Evolutionary conservation across 1,139 yeast species (phyloP), one percentile per base, ranked within the genome.

Genomic region (Suhomyces kunorum): DNA sequence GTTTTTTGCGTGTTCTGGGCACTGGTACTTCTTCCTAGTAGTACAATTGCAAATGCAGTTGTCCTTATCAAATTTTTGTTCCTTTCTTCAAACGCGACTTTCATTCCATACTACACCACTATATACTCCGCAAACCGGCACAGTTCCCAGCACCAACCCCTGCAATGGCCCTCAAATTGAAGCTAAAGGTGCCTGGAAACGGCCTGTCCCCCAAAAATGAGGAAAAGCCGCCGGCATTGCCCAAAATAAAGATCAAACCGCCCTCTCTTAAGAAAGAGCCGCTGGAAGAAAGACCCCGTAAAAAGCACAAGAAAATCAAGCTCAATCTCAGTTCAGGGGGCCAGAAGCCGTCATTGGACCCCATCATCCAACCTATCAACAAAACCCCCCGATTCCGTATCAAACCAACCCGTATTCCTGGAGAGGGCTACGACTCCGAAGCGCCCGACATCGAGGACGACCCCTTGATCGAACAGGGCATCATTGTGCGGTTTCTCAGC

Each of bases 381-480:
- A 43, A 37, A 15, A 45, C 50, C 1, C 90, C 92, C 0, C 69
- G 81, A 32, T 81, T 88, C 39, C 68, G 94, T 46, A 81, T 90
- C 41, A 88, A 87, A 55, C 95, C 95, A 0, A 83, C 87, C 0
- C 67, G 95, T 49, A 75, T 85, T 8, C 95, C 96, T 0, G 96
- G 96, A 1, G 96, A 90, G 52, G 98, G 98, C 0, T 92, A 92
- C 61, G 98, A 92, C 58, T 86, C 96, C 1, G 98, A 92, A 55
- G 98, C 96, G 8, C 96, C 97, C 1, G 98, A 92, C 53, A 68
- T 88, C 32, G 98, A 92, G 59, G 97, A 89, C 44, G 98, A 92
- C 56, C 98, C 98, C 0, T 67, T 88, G 49, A 69, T 89, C 18
- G 98, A 92, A 56, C 95, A 87, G 49, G 96, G 95, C 0, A 75